Evolutionary conservation across 805 yeast genomes (phyloP), one percentile per base, ranked within the genome.

Genomic region (Brettanomyces bruxellensis): DNA sequence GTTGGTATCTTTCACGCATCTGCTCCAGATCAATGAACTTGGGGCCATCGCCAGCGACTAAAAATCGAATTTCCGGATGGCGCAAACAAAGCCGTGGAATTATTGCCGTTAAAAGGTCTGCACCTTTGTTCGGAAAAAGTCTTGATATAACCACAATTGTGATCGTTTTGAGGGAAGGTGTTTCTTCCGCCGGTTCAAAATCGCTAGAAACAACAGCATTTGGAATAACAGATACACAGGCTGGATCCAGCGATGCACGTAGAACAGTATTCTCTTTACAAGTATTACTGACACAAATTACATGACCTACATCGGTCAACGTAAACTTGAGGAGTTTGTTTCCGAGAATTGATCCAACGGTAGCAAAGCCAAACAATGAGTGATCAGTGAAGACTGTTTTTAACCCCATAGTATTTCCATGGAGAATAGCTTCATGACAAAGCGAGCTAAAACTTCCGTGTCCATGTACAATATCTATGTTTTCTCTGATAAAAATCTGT

Each of bases 21-120:
- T 93, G 99, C 61, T 90, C 96, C 45, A 93, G 69, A 56, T 93
- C 98, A 8, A 93, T 78, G 55, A 85, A 89, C 56, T 87, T 86
- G 1, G 99, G 99, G 0, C 99, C 99, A 64, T 88, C 95, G 11
- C 99, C 99, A 3, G 97, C 99, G 41, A 93, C 79, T 2, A 91
- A 63, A 53, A 93, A 90, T 44, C 79, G 77, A 1, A 90, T 90
- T 14, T 78, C 74, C 1, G 76, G 72, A 46, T 80, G 75, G 13
- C 67, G 61, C 5, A 68, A 57, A 59, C 99, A 93, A 3, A 93
- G 80, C 38, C 80, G 68, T 0, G 99, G 99, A 23, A 93, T 84
- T 12, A 88, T 75, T 0, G 87, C 93, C 2, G 85, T 81, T 22
- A 93, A 66, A 22, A 93, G 69, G 58, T 90, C 99, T 0, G 95